Evolutionary conservation across 352 stramenopile species (phyloP).

Genomic region (Elongisporangium prolatum): DNA sequence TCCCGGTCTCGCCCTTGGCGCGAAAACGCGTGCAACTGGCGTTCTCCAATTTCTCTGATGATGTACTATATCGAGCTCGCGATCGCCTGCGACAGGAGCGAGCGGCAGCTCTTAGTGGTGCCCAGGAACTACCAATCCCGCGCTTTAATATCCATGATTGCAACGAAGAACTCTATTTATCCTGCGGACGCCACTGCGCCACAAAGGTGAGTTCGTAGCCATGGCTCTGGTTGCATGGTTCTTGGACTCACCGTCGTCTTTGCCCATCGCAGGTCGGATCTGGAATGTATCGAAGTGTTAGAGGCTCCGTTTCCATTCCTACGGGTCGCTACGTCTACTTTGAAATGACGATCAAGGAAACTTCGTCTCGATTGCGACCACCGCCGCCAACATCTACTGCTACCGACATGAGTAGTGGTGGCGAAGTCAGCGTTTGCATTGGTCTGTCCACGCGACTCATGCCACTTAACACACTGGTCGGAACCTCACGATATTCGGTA

Average conservation of each 20-base stretch:
- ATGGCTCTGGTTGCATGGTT: not conserved
- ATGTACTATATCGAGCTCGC: constrained; percentile 78
- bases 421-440: constrained; percentile 73
- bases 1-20: constrained; percentile 71
- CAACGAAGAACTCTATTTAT: constrained; percentile 84
- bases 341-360: constrained; percentile 71
- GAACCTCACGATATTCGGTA: constrained; percentile 77
- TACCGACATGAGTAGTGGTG: constrained; percentile 15
- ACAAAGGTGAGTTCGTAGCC: constrained; percentile 46
- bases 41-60: constrained; percentile 81
- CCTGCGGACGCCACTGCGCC: constrained; percentile 74
- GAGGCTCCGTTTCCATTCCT: constrained; percentile 50
- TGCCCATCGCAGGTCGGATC: constrained; percentile 20
- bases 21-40: constrained; percentile 68
- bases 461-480: constrained; percentile 76
- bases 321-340: constrained; percentile 82
- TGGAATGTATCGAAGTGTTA: constrained; percentile 81
- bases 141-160: constrained; percentile 79
- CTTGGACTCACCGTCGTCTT: not conserved
- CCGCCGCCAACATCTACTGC: constrained; percentile 9
- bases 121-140: constrained; percentile 48
- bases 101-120: constrained; percentile 60
- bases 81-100: constrained; percentile 73
- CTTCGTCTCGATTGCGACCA: constrained; percentile 23
- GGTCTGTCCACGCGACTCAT: constrained; percentile 71